These are phyloP conservation scores for Claviceps quebecensis DNA, from an alignment of 2,329 filamentous ascomycete species.

Conservation along the genomic window DNA sequence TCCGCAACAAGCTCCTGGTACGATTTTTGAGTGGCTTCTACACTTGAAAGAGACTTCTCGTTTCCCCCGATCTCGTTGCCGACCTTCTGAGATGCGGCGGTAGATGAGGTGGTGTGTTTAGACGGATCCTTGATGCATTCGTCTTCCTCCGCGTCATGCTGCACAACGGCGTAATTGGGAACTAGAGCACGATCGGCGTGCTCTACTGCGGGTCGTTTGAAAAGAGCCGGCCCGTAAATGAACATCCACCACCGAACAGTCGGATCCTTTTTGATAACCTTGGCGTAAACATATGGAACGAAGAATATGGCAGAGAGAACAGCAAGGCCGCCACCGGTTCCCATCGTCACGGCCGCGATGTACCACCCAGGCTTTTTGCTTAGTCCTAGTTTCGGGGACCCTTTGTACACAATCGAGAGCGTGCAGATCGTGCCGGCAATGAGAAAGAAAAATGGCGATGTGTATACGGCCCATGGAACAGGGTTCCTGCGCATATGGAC, in stretches of 20 bases:
- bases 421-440: constrained; percentile 62
- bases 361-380: constrained; percentile 49
- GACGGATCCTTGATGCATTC: constrained; percentile 23
- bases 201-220: constrained; percentile 40
- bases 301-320: constrained; percentile 54
- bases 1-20: constrained; percentile 50
- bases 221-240: constrained; percentile 48
- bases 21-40: constrained; percentile 33
- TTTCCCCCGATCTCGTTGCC: constrained; percentile 17
- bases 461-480: constrained; percentile 58
- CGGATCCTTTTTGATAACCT: constrained; percentile 54
- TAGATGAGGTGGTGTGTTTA: not conserved
- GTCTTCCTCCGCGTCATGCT: constrained; percentile 34
- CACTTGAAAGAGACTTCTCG: constrained; percentile 12
- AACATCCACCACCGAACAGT: constrained; percentile 49
- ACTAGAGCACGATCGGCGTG: constrained; percentile 42
- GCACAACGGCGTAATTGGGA: constrained; percentile 65
- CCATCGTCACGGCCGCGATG: constrained; percentile 52
- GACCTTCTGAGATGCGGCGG: constrained; percentile 9
- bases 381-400: constrained; percentile 53
- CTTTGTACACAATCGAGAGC: constrained; percentile 69
- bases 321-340: constrained; percentile 45
- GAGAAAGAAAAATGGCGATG: constrained; percentile 64
- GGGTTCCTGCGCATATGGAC: constrained; percentile 61
- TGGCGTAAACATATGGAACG: constrained; percentile 52